Evolutionary conservation across 768 basidiomycete species (phyloP).

Genomic region (Leccinellum rugosiceps): DNA sequence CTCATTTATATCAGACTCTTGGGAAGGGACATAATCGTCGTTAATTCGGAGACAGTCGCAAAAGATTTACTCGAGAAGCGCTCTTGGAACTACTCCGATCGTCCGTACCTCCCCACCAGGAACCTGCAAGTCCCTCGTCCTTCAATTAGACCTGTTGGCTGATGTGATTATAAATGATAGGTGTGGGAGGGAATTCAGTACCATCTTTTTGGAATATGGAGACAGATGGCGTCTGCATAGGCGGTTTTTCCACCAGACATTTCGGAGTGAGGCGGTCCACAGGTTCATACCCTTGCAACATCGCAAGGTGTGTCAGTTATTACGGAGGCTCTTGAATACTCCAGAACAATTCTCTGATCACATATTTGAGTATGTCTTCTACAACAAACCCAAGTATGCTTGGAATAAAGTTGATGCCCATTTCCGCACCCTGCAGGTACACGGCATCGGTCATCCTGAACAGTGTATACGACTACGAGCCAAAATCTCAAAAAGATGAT

Average conservation of each 20-base stretch:
- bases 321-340: slow-evolving; percentile 31
- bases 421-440: slow-evolving; percentile 6
- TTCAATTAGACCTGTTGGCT: not conserved
- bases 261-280: slow-evolving; percentile 19
- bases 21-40: slow-evolving; percentile 43
- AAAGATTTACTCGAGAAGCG: slow-evolving; percentile 47
- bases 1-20: slow-evolving; percentile 47
- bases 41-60: slow-evolving; percentile 43
- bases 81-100: slow-evolving; percentile 48
- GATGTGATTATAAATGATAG: slow-evolving; percentile 2
- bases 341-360: slow-evolving; percentile 34
- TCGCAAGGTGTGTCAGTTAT: slow-evolving; percentile 29
- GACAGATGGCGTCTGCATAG: slow-evolving; percentile 34
- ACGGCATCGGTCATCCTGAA: slow-evolving; percentile 20
- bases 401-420: not conserved
- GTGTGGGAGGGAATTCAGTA: slow-evolving; percentile 20
- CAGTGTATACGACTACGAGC: slow-evolving; percentile 19
- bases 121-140: slow-evolving; percentile 2
- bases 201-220: slow-evolving; percentile 29
- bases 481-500: slow-evolving; percentile 10
- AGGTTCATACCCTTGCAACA: slow-evolving; percentile 30
- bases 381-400: not conserved
- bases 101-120: slow-evolving; percentile 34
- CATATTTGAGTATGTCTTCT: slow-evolving; percentile 29
- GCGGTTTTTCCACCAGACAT: slow-evolving; percentile 28